These are phyloP conservation scores for Pilatotrama ljubarskyi DNA, from an alignment of 768 basidiomycete genomes.

Conservation along the genomic window DNA sequence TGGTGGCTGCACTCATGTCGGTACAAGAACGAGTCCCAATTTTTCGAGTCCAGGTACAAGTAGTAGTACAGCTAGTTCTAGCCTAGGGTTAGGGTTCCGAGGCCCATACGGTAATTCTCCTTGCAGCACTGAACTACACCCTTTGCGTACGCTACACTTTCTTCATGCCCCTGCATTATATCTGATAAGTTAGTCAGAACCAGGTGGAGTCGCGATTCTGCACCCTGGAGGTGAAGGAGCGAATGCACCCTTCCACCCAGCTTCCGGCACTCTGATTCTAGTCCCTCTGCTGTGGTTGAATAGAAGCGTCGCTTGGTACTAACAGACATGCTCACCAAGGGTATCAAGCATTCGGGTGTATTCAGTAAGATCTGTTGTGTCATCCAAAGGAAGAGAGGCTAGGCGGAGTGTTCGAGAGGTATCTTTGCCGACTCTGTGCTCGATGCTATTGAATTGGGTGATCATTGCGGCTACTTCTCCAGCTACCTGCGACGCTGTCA, in stretches of 20 bases:
- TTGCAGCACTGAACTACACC: constrained; percentile 11
- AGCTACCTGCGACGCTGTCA: background rate
- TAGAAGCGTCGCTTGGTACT: background rate
- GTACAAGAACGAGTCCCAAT: constrained; percentile 12
- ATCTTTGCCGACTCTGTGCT: background rate
- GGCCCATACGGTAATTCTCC: constrained; percentile 12
- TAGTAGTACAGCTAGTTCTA: constrained; percentile 3
- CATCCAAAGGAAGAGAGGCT: constrained; percentile 7
- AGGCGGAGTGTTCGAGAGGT: constrained; percentile 5
- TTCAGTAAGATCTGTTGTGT: constrained; percentile 5
- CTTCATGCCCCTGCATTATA: background rate
- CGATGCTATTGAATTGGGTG: constrained; percentile 1
- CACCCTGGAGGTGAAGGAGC: background rate
- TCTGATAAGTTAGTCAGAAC: background rate
- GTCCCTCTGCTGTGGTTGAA: constrained; percentile 2
- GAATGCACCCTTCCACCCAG: background rate
- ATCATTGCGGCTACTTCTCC: background rate
- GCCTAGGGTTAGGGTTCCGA: constrained; percentile 19
- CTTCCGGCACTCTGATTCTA: constrained; percentile 6
- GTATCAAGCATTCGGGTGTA: constrained; percentile 10
- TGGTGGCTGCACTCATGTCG: constrained; percentile 36
- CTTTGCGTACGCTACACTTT: constrained; percentile 6
- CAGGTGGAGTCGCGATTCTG: background rate
- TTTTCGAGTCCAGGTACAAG: constrained; percentile 7
- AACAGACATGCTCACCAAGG: constrained; percentile 14